A percentile compares a stretch with the other conserved stretches of the same genome.
Evolutionary conservation across 352 stramenopile genomes (phyloP).

Genomic region (Phytophthora podocarpi): DNA sequence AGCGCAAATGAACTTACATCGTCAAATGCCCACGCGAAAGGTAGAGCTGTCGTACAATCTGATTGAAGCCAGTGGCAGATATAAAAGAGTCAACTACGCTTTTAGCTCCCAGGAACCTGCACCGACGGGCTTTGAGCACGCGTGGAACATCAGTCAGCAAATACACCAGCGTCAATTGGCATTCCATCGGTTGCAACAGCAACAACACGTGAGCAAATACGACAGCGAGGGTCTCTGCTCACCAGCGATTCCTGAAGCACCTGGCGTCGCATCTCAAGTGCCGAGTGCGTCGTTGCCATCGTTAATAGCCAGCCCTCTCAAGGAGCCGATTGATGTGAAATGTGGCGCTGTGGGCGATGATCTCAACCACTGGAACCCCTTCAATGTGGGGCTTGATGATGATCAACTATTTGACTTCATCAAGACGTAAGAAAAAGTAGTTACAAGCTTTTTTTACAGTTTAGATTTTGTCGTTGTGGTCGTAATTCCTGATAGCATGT

Average conservation of each 20-base stretch:
- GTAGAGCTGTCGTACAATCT: constrained; percentile 61
- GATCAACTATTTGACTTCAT: constrained; percentile 85
- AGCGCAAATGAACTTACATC: constrained; percentile 82
- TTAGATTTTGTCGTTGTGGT: too few relatives aligned
- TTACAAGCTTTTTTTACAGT: too few relatives aligned
- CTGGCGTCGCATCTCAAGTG: background rate
- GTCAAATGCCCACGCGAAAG: constrained; percentile 83
- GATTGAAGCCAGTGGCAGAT: background rate
- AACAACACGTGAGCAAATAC: too few relatives aligned
- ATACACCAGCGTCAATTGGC: constrained; percentile 15
- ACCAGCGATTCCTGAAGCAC: background rate
- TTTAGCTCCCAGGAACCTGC: background rate
- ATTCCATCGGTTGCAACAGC: constrained; percentile 5
- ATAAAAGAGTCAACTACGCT: background rate
- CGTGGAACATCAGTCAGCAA: constrained; percentile 15
- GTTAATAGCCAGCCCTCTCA: constrained; percentile 11
- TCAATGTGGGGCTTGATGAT: constrained; percentile 72
- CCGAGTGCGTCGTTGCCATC: background rate
- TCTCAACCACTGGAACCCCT: constrained; percentile 61
- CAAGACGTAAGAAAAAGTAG: constrained; percentile 57
- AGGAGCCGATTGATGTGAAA: background rate
- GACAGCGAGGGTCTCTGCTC: too few relatives aligned
- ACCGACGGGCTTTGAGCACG: background rate
- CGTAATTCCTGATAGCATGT: too few relatives aligned
- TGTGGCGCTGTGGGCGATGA: constrained; percentile 47